A percentile compares a stretch with the other conserved stretches of the same genome.
Evolutionary conservation across 108 stramenopile species (phyloP).

Genomic region (Halocafeteria seosinensis): DNA sequence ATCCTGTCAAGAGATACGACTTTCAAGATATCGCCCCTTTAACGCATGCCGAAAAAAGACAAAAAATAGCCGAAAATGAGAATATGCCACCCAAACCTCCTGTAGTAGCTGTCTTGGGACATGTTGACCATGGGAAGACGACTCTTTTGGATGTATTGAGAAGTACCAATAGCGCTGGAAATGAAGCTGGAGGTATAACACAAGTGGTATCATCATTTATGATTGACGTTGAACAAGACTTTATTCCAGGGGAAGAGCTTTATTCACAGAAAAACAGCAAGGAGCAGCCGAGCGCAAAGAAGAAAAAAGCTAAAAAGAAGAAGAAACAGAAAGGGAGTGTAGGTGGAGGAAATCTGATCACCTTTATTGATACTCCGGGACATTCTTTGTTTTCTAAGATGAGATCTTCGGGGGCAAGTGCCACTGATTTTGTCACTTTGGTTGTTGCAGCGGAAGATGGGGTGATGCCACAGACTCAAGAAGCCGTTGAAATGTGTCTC

Average conservation of each 20-base stretch:
- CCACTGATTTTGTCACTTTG: slow-evolving; percentile 79
- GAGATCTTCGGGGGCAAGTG: slow-evolving; percentile 69
- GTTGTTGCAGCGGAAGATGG: slow-evolving; percentile 92
- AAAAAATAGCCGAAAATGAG: background rate
- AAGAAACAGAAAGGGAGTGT: background rate
- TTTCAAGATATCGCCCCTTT: background rate
- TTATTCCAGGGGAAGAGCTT: too few species aligned
- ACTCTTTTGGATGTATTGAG: slow-evolving; percentile 83
- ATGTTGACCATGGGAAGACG: slow-evolving; percentile 99
- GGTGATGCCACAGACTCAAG: slow-evolving; percentile 71
- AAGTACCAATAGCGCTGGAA: slow-evolving; percentile 54
- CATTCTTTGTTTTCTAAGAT: slow-evolving; percentile 81
- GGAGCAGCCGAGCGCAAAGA: background rate
- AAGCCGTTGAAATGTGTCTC: slow-evolving; percentile 65
- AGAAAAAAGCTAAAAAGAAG: slow-evolving; percentile 2
- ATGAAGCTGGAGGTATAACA: slow-evolving; percentile 92
- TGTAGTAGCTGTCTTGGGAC: slow-evolving; percentile 86
- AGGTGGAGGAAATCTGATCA: too few species aligned
- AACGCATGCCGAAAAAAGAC: slow-evolving; percentile 40
- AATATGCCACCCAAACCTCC: slow-evolving; percentile 48
- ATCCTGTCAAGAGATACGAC: slow-evolving; percentile 2
- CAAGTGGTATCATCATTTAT: slow-evolving; percentile 81
- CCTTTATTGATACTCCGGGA: slow-evolving; percentile 91
- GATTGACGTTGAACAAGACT: slow-evolving; percentile 27
- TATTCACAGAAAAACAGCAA: background rate